These are phyloP conservation scores for Nakaseomyces uthaithaninus DNA, from an alignment of 1,139 yeast species.

Conservation along the genomic window DNA sequence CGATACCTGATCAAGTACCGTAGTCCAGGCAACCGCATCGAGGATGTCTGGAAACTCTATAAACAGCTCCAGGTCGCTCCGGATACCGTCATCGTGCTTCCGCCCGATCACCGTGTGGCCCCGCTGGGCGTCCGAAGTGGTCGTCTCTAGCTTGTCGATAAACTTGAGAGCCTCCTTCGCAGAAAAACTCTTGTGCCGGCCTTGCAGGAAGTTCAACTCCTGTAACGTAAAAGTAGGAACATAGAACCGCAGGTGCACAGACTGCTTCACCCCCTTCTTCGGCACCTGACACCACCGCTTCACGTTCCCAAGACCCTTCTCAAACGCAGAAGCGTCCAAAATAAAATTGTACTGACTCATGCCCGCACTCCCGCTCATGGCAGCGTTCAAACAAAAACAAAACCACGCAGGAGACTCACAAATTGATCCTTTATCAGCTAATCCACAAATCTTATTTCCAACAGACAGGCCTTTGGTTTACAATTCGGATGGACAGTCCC, in stretches of 20 bases:
- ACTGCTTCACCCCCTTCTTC: slow-evolving; percentile 12
- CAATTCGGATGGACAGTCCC: no score
- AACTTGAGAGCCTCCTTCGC: slow-evolving; percentile 28
- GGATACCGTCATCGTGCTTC: background rate
- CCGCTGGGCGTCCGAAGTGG: slow-evolving; percentile 3
- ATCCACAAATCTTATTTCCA: no score
- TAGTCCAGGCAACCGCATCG: slow-evolving; percentile 25
- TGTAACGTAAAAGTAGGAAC: slow-evolving; percentile 27
- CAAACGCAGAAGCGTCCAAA: slow-evolving; percentile 30
- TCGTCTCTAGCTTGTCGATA: slow-evolving; percentile 20
- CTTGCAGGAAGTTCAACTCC: slow-evolving; percentile 27
- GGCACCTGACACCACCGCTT: slow-evolving; percentile 23
- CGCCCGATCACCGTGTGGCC: slow-evolving; percentile 4
- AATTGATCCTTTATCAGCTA: no score
- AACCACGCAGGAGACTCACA: no score
- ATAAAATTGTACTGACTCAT: slow-evolving; percentile 26
- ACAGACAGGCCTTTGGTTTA: no score
- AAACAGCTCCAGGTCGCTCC: slow-evolving; percentile 15
- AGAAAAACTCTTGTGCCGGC: slow-evolving; percentile 22
- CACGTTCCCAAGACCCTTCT: slow-evolving; percentile 30
- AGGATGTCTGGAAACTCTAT: slow-evolving; percentile 28
- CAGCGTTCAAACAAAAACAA: no score
- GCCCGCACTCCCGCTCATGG: no score
- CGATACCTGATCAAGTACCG: slow-evolving; percentile 18
- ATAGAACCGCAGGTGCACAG: slow-evolving; percentile 21